Base-by-base conservation (phyloP, 495 filamentous ascomycete species). In the Neurospora terricola region DNA sequence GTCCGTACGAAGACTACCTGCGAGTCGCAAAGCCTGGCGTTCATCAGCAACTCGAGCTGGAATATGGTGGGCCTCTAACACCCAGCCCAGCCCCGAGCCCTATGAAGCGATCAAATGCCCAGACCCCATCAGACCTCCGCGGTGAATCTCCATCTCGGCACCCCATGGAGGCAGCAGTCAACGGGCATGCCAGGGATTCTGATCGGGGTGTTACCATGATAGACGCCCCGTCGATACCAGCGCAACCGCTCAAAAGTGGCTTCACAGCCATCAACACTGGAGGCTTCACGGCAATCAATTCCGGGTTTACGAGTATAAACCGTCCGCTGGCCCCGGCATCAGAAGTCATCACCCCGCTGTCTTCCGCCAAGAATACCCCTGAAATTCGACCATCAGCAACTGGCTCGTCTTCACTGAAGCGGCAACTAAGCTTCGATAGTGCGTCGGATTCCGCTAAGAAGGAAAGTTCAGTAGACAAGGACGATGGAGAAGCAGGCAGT, bases 1-100 rank as follows among this genome's bases (percentile, higher is more conserved):
- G 93, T 78, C 96, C 96, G 0, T 99, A 98, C 79, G 96, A 99
- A 82, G 94, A 98, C 74, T 99, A 97, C 79, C 86, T 99, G 37
- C 89, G 91, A 62, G 85, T 94, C 38, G 95, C 94, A 54, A 99
- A 98, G 81, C 96, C 96, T 6, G 93, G 94, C n/a, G 94, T 99
- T 3, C 95, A 97, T 75, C 93, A 97, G 79, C 93, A 97, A 80
- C 86, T 98, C 37, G 96, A 99, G 77, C 86, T 92, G 40, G 94
- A 98, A 80, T 92, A 97, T 80, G 96, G 96, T 76, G 96, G 96
- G 2, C 95, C 94, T 16, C 89, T 94, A 68, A 98, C 95, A 0
- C 95, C 96, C 12, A 97, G 95, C n/a, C 93, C 95, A 5, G 91
- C 90, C 11, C 89, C 89, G 23, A 97, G 93, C 42, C 94, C 95